These are phyloP conservation scores for Plantago elongata DNA, from an alignment of 257 asterid species.

Conservation along the genomic window DNA sequence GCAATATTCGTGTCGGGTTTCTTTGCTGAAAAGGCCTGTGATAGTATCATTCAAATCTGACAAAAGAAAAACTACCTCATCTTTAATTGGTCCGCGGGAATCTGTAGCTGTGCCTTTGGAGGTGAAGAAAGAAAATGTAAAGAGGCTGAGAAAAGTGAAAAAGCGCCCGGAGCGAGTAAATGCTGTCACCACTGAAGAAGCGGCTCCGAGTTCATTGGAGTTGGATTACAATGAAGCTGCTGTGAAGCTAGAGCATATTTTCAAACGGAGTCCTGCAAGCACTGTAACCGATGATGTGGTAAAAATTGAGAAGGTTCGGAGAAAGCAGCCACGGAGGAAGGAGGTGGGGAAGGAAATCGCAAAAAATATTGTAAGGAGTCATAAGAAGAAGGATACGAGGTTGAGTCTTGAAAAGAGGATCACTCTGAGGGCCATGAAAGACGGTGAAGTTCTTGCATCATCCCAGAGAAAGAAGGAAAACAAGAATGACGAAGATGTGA, in stretches of 20 bases:
- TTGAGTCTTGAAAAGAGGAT: conserved; percentile 74
- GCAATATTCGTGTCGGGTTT: conserved; percentile 29
- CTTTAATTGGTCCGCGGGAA: conserved; percentile 53
- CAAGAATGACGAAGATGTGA: conserved; percentile 40
- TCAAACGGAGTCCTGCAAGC: conserved; percentile 43
- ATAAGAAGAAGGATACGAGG: conserved; percentile 43
- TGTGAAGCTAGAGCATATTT: conserved; percentile 62
- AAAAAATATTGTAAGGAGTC: conserved; percentile 42
- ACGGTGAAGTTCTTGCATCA: conserved; percentile 30
- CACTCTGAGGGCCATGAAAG: conserved; percentile 45
- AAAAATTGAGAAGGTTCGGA: conserved; percentile 31
- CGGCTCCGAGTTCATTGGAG: conserved; percentile 43
- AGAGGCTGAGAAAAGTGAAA: conserved; percentile 39
- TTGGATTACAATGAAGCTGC: conserved; percentile 85
- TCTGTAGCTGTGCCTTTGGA: conserved; percentile 50
- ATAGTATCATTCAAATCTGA: conserved; percentile 53
- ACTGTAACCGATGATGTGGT: conserved; percentile 36
- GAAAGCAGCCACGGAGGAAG: conserved; percentile 41
- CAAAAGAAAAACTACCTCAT: conserved; percentile 34
- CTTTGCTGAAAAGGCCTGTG: conserved; percentile 47
- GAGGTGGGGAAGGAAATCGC: conserved; percentile 30
- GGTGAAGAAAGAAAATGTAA: conserved; percentile 41
- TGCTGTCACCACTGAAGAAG: conserved; percentile 48
- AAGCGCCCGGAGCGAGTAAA: conserved; percentile 42
- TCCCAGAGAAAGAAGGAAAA: conserved; percentile 20